These are phyloP conservation scores for Rhizoctonia solani DNA, from an alignment of 1,284 basidiomycete genomes.

Conservation along the genomic window DNA sequence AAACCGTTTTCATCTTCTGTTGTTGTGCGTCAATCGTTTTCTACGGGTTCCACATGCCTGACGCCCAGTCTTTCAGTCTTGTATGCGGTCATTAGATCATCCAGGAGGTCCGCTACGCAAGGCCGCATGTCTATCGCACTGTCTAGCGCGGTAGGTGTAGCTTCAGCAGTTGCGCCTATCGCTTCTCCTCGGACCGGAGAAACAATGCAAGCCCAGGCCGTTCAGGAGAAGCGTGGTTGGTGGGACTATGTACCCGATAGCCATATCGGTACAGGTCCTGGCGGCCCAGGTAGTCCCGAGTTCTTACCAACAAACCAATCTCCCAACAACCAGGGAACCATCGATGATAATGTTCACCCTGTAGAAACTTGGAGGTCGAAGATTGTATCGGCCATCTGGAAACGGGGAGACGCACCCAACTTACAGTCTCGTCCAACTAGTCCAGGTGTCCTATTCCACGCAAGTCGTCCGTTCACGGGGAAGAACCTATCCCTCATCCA, in stretches of 20 bases:
- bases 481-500: slow-evolving; percentile 30
- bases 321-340: not conserved
- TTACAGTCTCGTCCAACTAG: not conserved
- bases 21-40: slow-evolving; percentile 57
- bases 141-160: slow-evolving; percentile 51
- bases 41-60: not conserved
- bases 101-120: slow-evolving; percentile 54
- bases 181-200: slow-evolving; percentile 39
- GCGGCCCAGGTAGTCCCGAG: slow-evolving; percentile 8
- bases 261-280: not conserved
- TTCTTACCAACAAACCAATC: not conserved
- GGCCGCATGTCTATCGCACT: slow-evolving; percentile 61
- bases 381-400: slow-evolving; percentile 25
- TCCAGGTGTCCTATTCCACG: not conserved
- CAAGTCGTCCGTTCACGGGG: slow-evolving; percentile 36
- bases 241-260: slow-evolving; percentile 56
- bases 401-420: not conserved
- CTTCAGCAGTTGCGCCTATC: slow-evolving; percentile 38
- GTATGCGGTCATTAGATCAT: slow-evolving; percentile 60
- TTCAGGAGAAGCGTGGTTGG: slow-evolving; percentile 52
- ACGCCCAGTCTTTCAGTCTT: slow-evolving; percentile 50
- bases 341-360: not conserved
- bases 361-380: slow-evolving; percentile 19
- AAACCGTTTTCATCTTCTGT: slow-evolving; percentile 60
- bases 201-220: slow-evolving; percentile 14